These are phyloP conservation scores for Paraphoma chrysanthemicola DNA, from an alignment of 2,329 filamentous ascomycete genomes.

Conservation along the genomic window DNA sequence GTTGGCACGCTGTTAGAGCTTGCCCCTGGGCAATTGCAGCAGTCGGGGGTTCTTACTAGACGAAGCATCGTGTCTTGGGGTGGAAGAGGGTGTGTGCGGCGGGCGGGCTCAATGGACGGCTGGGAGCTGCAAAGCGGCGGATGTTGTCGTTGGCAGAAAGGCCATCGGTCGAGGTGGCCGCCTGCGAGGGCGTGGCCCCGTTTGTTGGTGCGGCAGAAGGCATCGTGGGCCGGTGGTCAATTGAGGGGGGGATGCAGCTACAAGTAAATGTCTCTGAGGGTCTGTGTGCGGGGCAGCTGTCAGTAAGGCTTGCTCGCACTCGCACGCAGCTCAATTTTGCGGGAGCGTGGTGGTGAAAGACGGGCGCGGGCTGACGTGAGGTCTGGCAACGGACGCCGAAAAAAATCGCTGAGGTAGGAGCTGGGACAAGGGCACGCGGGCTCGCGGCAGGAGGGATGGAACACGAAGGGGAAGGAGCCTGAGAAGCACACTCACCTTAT, in stretches of 20 bases:
- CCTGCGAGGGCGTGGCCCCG: slow-evolving; percentile 31
- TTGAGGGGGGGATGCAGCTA: slow-evolving; percentile 11
- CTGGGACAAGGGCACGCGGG: slow-evolving; percentile 22
- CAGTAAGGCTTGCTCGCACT: slow-evolving; percentile 13
- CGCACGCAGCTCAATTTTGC: neutral
- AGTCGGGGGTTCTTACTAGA: slow-evolving; percentile 71
- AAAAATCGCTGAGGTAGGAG: slow-evolving; percentile 27
- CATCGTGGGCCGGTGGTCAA: slow-evolving; percentile 50
- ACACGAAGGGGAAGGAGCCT: slow-evolving; percentile 11
- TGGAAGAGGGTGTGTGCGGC: slow-evolving; percentile 93
- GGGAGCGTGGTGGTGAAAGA: neutral
- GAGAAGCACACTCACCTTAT: slow-evolving; percentile 32
- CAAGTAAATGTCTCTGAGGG: slow-evolving; percentile 1
- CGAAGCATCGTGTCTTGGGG: slow-evolving; percentile 99
- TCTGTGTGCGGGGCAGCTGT: slow-evolving; percentile 18
- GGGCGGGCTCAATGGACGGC: slow-evolving; percentile 87
- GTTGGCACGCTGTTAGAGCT: slow-evolving; percentile 31
- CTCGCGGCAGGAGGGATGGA: slow-evolving; percentile 17
- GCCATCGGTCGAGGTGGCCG: slow-evolving; percentile 39
- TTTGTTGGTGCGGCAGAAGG: slow-evolving; percentile 49
- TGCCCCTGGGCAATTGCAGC: slow-evolving; percentile 1
- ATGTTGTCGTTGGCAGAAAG: slow-evolving; percentile 97
- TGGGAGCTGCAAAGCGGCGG: slow-evolving; percentile 91
- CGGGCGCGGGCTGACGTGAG: slow-evolving; percentile 36
- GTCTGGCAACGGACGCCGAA: slow-evolving; percentile 17